Base-by-base conservation (phyloP, 169 alveolate genomes). In the Theileria sp. region DNA sequence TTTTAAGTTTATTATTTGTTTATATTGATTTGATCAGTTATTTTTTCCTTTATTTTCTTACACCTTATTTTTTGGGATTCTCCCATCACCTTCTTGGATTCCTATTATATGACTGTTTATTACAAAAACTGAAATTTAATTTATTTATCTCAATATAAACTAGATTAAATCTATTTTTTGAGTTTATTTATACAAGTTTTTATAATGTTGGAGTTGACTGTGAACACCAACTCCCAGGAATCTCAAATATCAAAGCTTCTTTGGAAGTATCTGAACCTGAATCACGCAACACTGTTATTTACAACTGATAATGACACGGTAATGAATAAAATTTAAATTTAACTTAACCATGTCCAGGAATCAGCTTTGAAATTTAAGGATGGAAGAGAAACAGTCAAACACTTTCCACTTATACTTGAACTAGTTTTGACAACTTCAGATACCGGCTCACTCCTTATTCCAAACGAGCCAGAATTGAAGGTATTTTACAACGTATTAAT, bases 361-460 rank as follows among this genome's bases (percentile, higher is more conserved):
- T 38, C 28, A 7, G 34, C 25, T 8, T 54, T 74, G 26, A 74
- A 74, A 60, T 74, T 74, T 6, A 74, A 54, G 5, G 79, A 67
- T 70, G 89, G 72, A 4, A 51, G 28, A 7, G 50, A 19, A 23
- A 23, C 86, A n/a, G 32, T 71, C 23, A 77, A 69, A 36, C 75
- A 61, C n/a, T 79, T 77, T 77, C 91, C 91, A 4, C 30, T 34
- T 0, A 25, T 85, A 23, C 26, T 85, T 30, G 79, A 65, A 50
- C 44, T 9, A 13, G 80, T 79, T n/a, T 38, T 78, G 28, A 79
- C 58, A 8, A 66, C 72, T 0, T 58, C 79, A 17, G 70, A 65
- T 21, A 34, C 82, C 9, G 87, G 75, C n/a, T 67, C 65, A 8
- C 65, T 79, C 28, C 51, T 85, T 23, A 54, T 78, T 26, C 91